phyloP scores from a whole-genome alignment of 2,329 filamentous ascomycete genomes.

The Talaromyces verruculosus region DNA sequence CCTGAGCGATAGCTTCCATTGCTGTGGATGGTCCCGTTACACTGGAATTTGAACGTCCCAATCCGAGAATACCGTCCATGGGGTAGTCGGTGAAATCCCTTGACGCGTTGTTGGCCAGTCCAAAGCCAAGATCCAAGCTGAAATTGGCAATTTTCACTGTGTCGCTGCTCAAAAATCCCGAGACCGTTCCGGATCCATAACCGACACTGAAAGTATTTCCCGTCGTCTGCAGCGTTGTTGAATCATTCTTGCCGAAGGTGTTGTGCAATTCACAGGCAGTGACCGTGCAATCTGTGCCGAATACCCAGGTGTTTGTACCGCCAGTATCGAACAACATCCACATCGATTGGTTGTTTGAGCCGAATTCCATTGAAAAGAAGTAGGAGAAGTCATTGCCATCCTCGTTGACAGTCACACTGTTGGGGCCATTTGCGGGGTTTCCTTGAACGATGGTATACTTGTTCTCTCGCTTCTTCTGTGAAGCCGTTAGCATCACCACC shows the following conservation, averaged over 20 bases:
- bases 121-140: conserved; percentile 65
- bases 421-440: conserved; percentile 40
- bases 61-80: conserved; percentile 82
- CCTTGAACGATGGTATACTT: conserved; percentile 48
- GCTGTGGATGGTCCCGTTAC: conserved; percentile 27
- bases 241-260: conserved; percentile 66
- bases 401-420: conserved; percentile 54
- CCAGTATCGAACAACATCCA: conserved; percentile 57
- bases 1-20: conserved; percentile 59
- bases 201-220: conserved; percentile 61
- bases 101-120: conserved; percentile 69
- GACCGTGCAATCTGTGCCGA: conserved; percentile 67
- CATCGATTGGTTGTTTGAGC: conserved; percentile 52
- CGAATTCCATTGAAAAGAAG: conserved; percentile 53
- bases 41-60: conserved; percentile 63
- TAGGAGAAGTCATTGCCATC: conserved; percentile 58
- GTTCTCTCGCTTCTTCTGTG: conserved; percentile 47
- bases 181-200: conserved; percentile 76
- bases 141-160: conserved; percentile 66
- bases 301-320: conserved; percentile 75
- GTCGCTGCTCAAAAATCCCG: conserved; percentile 66
- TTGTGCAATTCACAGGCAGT: conserved; percentile 68
- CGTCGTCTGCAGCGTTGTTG: conserved; percentile 59
- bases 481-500: neutral
- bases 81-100: conserved; percentile 74